Percentiles rank a stretch among this genome's conserved stretches.
These are phyloP conservation scores for Trichoderma koningiopsis DNA, from an alignment of 2,329 filamentous ascomycete species.

Conservation along the genomic window DNA sequence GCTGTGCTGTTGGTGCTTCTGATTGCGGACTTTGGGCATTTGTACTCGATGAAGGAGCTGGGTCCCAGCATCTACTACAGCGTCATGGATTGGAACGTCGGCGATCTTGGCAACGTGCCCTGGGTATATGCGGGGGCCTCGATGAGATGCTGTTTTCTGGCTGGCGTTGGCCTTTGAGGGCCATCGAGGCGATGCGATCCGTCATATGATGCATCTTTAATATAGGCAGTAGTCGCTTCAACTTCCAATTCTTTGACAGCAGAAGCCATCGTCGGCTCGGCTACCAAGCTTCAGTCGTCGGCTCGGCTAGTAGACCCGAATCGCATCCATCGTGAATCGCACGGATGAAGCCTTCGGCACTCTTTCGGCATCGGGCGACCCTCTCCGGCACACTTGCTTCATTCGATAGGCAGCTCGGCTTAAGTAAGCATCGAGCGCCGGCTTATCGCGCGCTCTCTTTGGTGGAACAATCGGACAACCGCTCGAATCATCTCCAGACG, in stretches of 20 bases:
- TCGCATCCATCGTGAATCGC: not conserved
- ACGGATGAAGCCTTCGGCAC: conserved; percentile 2
- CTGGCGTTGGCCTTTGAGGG: conserved; percentile 54
- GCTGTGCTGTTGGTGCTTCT: conserved; percentile 67
- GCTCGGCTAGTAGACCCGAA: not conserved
- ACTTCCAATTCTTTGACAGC: not conserved
- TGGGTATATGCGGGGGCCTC: conserved; percentile 69
- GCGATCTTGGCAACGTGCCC: conserved; percentile 68
- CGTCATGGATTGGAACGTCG: conserved; percentile 63
- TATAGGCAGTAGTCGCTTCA: not conserved
- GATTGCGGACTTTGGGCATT: conserved; percentile 74
- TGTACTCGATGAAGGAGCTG: conserved; percentile 64
- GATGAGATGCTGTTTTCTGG: conserved; percentile 61
- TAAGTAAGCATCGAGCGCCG: not conserved
- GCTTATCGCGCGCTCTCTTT: conserved; percentile 22
- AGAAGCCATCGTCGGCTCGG: not conserved
- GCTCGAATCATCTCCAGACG: conserved; percentile 6
- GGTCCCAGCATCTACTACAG: conserved; percentile 67
- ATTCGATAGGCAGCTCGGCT: not conserved
- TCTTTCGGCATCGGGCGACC: conserved; percentile 3
- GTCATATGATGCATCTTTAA: not conserved
- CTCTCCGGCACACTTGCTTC: not conserved
- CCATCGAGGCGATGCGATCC: conserved; percentile 30
- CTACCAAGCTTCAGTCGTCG: not conserved
- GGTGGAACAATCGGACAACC: conserved; percentile 24